Evolutionary conservation across 2,329 filamentous ascomycete species (phyloP).

Genomic region (Elsinoe perseae): DNA sequence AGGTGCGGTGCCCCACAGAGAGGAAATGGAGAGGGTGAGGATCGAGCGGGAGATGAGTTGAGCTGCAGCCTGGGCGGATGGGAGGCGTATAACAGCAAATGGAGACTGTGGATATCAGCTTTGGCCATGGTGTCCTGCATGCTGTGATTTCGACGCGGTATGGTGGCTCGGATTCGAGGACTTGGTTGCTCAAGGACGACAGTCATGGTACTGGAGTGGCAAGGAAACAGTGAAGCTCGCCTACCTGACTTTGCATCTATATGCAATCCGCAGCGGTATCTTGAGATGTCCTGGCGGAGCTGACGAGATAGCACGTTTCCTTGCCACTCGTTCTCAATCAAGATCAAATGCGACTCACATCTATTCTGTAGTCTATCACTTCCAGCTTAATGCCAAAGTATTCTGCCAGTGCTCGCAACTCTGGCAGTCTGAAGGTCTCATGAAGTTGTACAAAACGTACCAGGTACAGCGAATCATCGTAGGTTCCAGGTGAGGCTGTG

Average conservation of each 20-base stretch:
- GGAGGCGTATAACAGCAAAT: constrained; percentile 68
- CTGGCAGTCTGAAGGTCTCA: constrained; percentile 80
- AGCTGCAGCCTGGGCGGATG: constrained; percentile 58
- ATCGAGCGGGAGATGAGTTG: constrained; percentile 68
- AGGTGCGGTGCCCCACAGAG: constrained; percentile 72
- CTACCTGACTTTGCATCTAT: too few relatives aligned
- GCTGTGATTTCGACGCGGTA: too few relatives aligned
- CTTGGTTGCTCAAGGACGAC: too few relatives aligned
- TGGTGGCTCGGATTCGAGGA: too few relatives aligned
- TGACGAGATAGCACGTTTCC: not conserved
- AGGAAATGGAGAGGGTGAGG: constrained; percentile 73
- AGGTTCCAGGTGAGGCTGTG: not conserved
- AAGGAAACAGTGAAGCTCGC: constrained; percentile 3
- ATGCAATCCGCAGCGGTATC: not conserved
- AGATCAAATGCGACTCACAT: constrained; percentile 47
- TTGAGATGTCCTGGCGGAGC: too few relatives aligned
- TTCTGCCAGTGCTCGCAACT: constrained; percentile 71
- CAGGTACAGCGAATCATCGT: constrained; percentile 54
- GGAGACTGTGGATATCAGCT: constrained; percentile 57
- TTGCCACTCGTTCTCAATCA: not conserved
- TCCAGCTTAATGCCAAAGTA: constrained; percentile 60
- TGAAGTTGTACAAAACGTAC: constrained; percentile 85
- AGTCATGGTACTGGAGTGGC: too few relatives aligned
- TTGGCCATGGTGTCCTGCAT: not conserved
- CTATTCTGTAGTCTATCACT: constrained; percentile 64